Percentiles rank a stretch among this genome's conserved stretches.
Evolutionary conservation across 495 filamentous ascomycete genomes (phyloP).

Genomic region (Immersiella caudata): DNA sequence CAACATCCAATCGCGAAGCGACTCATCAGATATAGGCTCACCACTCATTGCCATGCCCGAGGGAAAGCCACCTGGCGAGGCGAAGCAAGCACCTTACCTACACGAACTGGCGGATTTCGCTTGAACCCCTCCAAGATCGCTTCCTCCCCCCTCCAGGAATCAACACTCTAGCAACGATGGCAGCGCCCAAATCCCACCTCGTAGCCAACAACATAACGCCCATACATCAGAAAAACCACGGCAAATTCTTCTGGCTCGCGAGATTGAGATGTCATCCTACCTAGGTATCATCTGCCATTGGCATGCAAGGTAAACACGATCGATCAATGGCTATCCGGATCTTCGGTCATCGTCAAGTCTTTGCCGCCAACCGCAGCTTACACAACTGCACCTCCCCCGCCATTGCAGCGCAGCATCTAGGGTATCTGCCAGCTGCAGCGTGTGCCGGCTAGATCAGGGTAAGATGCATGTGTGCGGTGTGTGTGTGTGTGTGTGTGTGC

Average conservation of each 20-base stretch:
- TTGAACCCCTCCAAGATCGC: background rate
- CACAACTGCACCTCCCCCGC: background rate
- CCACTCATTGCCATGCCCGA: constrained; percentile 7
- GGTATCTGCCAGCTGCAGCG: background rate
- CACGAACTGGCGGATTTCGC: background rate
- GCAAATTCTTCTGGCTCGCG: constrained; percentile 5
- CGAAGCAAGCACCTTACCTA: constrained; percentile 10
- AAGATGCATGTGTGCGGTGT: background rate
- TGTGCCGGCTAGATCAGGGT: background rate
- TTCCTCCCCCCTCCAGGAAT: background rate
- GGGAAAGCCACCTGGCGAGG: background rate
- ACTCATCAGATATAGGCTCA: constrained; percentile 1
- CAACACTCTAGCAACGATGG: background rate
- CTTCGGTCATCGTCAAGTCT: background rate
- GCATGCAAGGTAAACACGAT: background rate
- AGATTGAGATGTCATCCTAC: background rate
- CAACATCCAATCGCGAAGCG: background rate
- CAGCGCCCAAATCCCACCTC: background rate
- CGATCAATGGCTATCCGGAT: background rate
- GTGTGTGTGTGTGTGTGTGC: background rate
- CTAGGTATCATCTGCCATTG: background rate
- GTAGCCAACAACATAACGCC: background rate
- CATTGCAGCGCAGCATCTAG: background rate
- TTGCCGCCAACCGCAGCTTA: background rate
- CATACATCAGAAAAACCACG: background rate